Evolutionary conservation across 176 grass and related monocot species (phyloP).

Genomic region (Avena insularis): DNA sequence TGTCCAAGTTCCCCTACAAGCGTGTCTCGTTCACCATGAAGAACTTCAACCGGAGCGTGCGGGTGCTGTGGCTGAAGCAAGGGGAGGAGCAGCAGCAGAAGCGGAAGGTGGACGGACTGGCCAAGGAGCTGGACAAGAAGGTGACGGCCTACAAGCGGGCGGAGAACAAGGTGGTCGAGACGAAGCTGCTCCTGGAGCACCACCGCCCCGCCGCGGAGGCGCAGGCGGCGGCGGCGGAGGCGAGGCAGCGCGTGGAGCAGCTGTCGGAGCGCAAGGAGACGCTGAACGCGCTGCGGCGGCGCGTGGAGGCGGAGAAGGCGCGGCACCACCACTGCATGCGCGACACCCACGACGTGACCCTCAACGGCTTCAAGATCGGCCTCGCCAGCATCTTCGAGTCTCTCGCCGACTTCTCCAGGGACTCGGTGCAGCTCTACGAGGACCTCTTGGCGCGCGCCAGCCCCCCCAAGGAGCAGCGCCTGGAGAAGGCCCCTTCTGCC

Average conservation of each 20-base stretch:
- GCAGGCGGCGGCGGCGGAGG: conserved; percentile 40
- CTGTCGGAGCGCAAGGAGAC: conserved; percentile 75
- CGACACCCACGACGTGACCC: conserved; percentile 78
- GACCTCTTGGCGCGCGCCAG: conserved; percentile 51
- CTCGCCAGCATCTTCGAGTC: conserved; percentile 85
- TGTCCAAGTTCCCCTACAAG: conserved; percentile 64
- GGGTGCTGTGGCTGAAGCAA: conserved; percentile 89
- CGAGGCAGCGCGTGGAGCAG: conserved; percentile 72
- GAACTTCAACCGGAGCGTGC: conserved; percentile 78
- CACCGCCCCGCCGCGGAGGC: conserved; percentile 36
- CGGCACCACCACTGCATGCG: conserved; percentile 77
- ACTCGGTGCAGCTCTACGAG: conserved; percentile 67
- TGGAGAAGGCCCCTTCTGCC: conserved; percentile 28
- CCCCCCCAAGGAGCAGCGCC: conserved; percentile 26
- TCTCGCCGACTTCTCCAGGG: conserved; percentile 71
- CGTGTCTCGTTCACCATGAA: conserved; percentile 64
- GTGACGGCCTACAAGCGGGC: conserved; percentile 71
- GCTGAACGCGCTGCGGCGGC: conserved; percentile 62
- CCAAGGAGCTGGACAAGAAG: conserved; percentile 83
- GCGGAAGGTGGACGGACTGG: conserved; percentile 79
- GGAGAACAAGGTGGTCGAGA: conserved; percentile 86
- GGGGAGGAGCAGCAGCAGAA: conserved; percentile 92
- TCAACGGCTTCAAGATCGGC: conserved; percentile 96
- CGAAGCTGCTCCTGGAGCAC: conserved; percentile 75
- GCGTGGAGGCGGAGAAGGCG: conserved; percentile 72